phyloP scores from a whole-genome alignment of 371 early-diverging fungal species.

The Lichtheimia ornata region DNA sequence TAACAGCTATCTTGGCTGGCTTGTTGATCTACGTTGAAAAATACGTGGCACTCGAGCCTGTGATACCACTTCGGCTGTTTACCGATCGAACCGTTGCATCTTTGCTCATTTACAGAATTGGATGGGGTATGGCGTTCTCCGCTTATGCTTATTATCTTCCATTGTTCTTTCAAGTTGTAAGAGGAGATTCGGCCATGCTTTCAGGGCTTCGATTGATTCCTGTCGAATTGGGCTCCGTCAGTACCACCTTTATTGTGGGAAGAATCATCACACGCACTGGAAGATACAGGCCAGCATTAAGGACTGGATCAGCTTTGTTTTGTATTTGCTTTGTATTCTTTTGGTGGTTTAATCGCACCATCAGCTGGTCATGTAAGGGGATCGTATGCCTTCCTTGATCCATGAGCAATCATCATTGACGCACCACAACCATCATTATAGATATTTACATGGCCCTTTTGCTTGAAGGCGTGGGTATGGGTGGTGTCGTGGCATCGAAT shows the following conservation, averaged over 20 bases:
- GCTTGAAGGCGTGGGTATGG: slow-evolving; percentile 32
- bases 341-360: slow-evolving; percentile 24
- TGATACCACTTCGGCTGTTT: neutral
- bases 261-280: slow-evolving; percentile 45
- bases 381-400: neutral
- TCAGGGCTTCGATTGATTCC: slow-evolving; percentile 52
- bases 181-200: slow-evolving; percentile 49
- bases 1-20: neutral
- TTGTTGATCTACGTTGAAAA: neutral
- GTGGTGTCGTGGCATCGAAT: slow-evolving; percentile 33
- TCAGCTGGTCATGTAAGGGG: slow-evolving; percentile 24
- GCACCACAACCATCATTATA: neutral
- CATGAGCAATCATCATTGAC: neutral
- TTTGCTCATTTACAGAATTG: slow-evolving; percentile 49
- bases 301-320: slow-evolving; percentile 38
- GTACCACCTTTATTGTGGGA: slow-evolving; percentile 34
- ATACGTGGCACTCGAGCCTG: neutral
- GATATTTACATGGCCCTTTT: slow-evolving; percentile 37
- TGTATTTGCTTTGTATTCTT: slow-evolving; percentile 31
- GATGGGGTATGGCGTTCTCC: slow-evolving; percentile 57
- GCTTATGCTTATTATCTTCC: slow-evolving; percentile 63
- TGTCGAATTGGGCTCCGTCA: slow-evolving; percentile 41
- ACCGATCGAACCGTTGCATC: slow-evolving; percentile 38
- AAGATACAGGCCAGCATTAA: slow-evolving; percentile 45
- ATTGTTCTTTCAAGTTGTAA: slow-evolving; percentile 78